A percentile compares a stretch with the other conserved stretches of the same genome.
Conservation (phyloP, 768 basidiomycete species). For the Mycena rebaudengoi region DNA sequence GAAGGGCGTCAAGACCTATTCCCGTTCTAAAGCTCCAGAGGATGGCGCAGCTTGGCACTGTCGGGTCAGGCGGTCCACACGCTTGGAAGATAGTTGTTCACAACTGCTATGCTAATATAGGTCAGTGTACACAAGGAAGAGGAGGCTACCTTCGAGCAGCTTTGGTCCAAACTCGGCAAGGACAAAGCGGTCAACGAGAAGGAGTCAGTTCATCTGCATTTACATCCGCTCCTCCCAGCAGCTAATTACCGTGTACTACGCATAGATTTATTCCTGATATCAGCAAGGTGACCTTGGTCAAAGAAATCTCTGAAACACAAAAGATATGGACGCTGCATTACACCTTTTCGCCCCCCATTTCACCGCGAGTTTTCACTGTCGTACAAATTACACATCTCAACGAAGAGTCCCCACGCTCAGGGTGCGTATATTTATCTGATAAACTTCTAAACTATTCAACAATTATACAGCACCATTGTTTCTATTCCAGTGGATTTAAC, state of each 20-base stretch:
- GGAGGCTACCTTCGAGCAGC: slow-evolving; percentile 77
- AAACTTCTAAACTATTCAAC: slow-evolving; percentile 13
- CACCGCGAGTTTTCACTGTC: slow-evolving; percentile 80
- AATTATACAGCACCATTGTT: slow-evolving; percentile 51
- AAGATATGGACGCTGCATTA: slow-evolving; percentile 79
- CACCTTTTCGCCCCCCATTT: slow-evolving; percentile 73
- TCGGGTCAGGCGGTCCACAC: no score
- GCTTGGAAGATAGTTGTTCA: no score
- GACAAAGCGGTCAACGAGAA: slow-evolving; percentile 76
- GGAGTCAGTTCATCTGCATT: slow-evolving; percentile 52
- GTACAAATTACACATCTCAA: slow-evolving; percentile 68
- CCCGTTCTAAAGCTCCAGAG: slow-evolving; percentile 56
- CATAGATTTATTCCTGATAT: slow-evolving; percentile 69
- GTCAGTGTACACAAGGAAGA: slow-evolving; percentile 68
- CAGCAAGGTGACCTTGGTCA: slow-evolving; percentile 68
- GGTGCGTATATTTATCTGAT: slow-evolving; percentile 51
- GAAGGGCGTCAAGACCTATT: slow-evolving; percentile 64
- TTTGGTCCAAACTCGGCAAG: slow-evolving; percentile 64
- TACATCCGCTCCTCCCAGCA: not conserved
- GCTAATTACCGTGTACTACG: not conserved
- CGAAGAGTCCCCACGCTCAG: slow-evolving; percentile 59
- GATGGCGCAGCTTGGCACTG: slow-evolving; percentile 75
- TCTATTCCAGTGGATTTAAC: slow-evolving; percentile 77
- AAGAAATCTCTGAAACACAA: slow-evolving; percentile 68
- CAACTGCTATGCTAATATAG: no score